Conservation (phyloP, 2,329 filamentous ascomycete species). For the Lecanicillium sp. region DNA sequence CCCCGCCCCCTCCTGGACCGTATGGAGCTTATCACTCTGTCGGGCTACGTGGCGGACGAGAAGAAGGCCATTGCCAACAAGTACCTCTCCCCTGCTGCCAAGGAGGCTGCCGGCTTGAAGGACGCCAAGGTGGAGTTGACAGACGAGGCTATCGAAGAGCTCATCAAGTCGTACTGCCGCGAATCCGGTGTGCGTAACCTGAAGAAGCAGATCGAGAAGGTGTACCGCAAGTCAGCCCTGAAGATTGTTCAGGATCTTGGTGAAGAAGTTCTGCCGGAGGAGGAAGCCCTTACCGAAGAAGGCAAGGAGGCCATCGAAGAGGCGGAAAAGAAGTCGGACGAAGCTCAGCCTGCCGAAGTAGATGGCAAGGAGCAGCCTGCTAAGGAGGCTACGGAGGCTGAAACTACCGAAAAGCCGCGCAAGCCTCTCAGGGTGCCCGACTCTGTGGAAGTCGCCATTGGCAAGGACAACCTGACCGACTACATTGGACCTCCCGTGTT, state of each 20-base stretch:
- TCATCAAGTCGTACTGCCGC: constrained; percentile 97
- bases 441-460: constrained; percentile 76
- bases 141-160: constrained; percentile 82
- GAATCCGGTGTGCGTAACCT: constrained; percentile 95
- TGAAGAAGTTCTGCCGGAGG: constrained; percentile 73
- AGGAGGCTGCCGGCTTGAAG: constrained; percentile 84
- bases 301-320: constrained; percentile 72
- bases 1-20: constrained; percentile 87
- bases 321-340: constrained; percentile 59
- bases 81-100: constrained; percentile 90
- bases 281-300: constrained; percentile 75
- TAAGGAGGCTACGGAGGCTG: constrained; percentile 26
- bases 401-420: constrained; percentile 58
- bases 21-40: constrained; percentile 96
- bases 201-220: constrained; percentile 99
- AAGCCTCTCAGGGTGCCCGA: constrained; percentile 78
- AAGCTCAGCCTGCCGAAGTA: constrained; percentile 37
- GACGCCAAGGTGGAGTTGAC: constrained; percentile 83
- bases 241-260: constrained; percentile 96
- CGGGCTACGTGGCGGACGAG: constrained; percentile 94
- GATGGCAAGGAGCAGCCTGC: constrained; percentile 17
- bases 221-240: constrained; percentile 92
- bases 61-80: constrained; percentile 97
- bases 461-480: constrained; percentile 86
- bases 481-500: constrained; percentile 95